Conservation (phyloP, 2,329 filamentous ascomycete genomes). For the Pseudocercospora crystallina region DNA sequence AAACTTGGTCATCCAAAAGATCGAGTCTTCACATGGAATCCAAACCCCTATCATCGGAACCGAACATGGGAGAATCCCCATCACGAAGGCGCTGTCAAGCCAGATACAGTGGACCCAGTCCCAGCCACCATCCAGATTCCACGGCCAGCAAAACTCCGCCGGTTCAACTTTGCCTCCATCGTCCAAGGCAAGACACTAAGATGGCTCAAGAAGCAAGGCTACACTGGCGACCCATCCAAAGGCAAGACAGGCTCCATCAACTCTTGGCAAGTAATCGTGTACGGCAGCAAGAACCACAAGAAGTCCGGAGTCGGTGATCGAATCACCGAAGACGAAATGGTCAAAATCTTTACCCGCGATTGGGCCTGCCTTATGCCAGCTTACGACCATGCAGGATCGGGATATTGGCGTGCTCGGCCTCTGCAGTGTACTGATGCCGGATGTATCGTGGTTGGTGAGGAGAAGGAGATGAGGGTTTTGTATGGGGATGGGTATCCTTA, state of each 20-base stretch:
- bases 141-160: not conserved
- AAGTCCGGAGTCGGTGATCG: not conserved
- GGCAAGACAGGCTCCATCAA: not conserved
- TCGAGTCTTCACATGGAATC: slow-evolving; percentile 2
- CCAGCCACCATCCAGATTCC: not conserved
- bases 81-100: not conserved
- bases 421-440: slow-evolving; percentile 11
- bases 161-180: slow-evolving; percentile 6
- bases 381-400: slow-evolving; percentile 8
- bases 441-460: slow-evolving; percentile 2
- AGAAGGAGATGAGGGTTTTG: slow-evolving; percentile 1
- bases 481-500: slow-evolving; percentile 5
- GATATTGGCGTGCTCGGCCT: slow-evolving; percentile 9
- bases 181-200: not conserved
- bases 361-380: slow-evolving; percentile 8
- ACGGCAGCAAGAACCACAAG: not conserved
- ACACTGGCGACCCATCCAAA: not conserved
- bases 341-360: slow-evolving; percentile 6
- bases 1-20: slow-evolving; percentile 1
- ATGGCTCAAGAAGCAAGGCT: slow-evolving; percentile 6
- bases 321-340: slow-evolving; percentile 2
- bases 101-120: not conserved
- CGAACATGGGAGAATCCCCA: slow-evolving; percentile 5
- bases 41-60: slow-evolving; percentile 10
- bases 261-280: slow-evolving; percentile 1